A percentile compares a stretch with the other conserved stretches of the same genome.
Evolutionary conservation across 2,329 filamentous ascomycete genomes (phyloP).

Genomic region (Monosporascus ibericus): DNA sequence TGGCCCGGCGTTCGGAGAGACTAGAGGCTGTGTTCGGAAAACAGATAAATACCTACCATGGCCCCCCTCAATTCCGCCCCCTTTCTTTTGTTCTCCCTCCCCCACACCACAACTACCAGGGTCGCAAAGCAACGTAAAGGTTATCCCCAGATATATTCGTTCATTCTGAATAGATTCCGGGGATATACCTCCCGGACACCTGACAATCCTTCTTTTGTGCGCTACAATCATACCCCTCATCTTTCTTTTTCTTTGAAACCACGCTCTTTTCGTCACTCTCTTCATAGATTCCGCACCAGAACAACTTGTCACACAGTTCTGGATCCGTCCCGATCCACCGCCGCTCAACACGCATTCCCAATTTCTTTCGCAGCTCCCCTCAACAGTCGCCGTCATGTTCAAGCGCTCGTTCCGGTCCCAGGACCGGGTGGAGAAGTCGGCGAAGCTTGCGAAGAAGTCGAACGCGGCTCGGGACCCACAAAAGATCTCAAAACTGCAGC

Average conservation of each 20-base stretch:
- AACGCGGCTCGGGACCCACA: conserved; percentile 59
- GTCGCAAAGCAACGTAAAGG: conserved; percentile 52
- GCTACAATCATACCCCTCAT: conserved; percentile 30
- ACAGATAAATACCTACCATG: conserved; percentile 32
- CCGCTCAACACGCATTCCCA: conserved; percentile 21
- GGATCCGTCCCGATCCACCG: conserved; percentile 20
- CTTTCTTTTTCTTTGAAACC: conserved; percentile 28
- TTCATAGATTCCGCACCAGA: conserved; percentile 16
- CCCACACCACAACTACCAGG: conserved; percentile 48
- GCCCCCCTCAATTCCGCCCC: conserved; percentile 29
- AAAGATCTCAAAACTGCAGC: conserved; percentile 80
- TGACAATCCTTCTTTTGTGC: conserved; percentile 38
- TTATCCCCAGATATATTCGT: conserved; percentile 46
- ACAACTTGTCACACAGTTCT: neutral
- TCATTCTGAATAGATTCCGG: conserved; percentile 28
- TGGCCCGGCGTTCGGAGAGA: neutral
- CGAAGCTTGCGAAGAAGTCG: conserved; percentile 68
- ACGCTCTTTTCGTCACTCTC: conserved; percentile 52
- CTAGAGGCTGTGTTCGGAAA: neutral
- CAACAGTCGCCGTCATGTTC: conserved; percentile 62
- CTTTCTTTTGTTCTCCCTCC: conserved; percentile 44
- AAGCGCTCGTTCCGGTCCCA: conserved; percentile 82
- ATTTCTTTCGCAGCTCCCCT: conserved; percentile 24
- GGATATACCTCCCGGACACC: conserved; percentile 43
- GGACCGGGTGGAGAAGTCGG: conserved; percentile 83